phyloP scores from a whole-genome alignment of 2,329 filamentous ascomycete species.

The Aspergillus sp. region DNA sequence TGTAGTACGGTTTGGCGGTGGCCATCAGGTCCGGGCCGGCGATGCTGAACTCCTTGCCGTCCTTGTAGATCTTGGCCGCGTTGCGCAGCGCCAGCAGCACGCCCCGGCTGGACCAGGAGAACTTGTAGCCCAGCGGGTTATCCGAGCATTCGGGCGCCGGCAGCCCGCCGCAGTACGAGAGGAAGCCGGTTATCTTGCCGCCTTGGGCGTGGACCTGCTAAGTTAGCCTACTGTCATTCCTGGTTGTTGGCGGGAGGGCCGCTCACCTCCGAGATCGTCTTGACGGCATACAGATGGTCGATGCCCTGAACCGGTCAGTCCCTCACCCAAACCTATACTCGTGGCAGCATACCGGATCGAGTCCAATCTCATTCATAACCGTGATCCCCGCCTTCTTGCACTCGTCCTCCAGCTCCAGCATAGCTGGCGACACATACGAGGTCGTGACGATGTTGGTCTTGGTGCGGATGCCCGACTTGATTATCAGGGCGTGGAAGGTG shows the following conservation, averaged over 20 bases:
- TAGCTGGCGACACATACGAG: slow-evolving; percentile 83
- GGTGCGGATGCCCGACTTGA: slow-evolving; percentile 82
- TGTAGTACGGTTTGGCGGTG: slow-evolving; percentile 78
- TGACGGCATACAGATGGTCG: slow-evolving; percentile 62
- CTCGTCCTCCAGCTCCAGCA: slow-evolving; percentile 75
- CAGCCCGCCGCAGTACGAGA: slow-evolving; percentile 76
- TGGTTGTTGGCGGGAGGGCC: not conserved
- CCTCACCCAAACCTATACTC: not conserved
- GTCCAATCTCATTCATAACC: slow-evolving; percentile 93
- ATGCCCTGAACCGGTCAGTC: slow-evolving; percentile 18
- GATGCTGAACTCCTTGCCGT: slow-evolving; percentile 64
- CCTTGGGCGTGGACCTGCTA: slow-evolving; percentile 70
- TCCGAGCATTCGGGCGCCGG: slow-evolving; percentile 64
- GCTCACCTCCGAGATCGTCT: slow-evolving; percentile 55
- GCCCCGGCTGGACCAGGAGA: slow-evolving; percentile 71
- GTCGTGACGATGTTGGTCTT: slow-evolving; percentile 98
- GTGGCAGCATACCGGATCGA: slow-evolving; percentile 32
- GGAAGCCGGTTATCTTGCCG: slow-evolving; percentile 75
- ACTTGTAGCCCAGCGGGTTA: slow-evolving; percentile 92
- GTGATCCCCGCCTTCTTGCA: slow-evolving; percentile 88
- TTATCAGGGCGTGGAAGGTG: slow-evolving; percentile 76
- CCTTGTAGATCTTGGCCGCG: slow-evolving; percentile 71
- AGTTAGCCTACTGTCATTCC: not conserved
- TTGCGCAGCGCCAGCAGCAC: slow-evolving; percentile 82
- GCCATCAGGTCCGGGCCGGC: slow-evolving; percentile 66